A percentile compares a stretch with the other conserved stretches of the same genome.
These are phyloP conservation scores for Cyclotella distinguenda DNA, from an alignment of 108 stramenopile species.

Conservation along the genomic window DNA sequence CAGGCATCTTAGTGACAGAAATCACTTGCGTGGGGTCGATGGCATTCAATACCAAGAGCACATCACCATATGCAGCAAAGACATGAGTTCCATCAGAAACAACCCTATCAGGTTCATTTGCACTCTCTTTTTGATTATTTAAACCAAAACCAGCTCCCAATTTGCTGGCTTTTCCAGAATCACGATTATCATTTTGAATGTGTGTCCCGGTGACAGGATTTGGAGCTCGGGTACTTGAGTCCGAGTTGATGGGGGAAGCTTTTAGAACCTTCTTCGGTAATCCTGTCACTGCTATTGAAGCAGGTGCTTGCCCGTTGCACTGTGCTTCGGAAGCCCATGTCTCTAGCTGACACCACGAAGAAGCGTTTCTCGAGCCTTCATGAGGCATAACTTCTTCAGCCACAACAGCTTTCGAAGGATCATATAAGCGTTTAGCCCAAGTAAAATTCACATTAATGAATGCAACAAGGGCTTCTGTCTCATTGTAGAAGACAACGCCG, in stretches of 20 bases:
- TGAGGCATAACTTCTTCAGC: not conserved
- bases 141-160: constrained; percentile 4
- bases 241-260: no score
- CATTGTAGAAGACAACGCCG: not conserved
- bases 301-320: no score
- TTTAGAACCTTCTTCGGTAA: no score
- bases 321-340: no score
- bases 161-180: not conserved
- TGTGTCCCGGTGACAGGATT: no score
- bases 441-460: not conserved
- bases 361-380: not conserved
- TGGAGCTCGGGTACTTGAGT: no score
- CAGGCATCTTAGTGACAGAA: constrained; percentile 5
- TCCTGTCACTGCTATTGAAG: no score
- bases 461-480: not conserved
- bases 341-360: not conserved
- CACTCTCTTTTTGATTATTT: constrained; percentile 11
- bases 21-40: constrained; percentile 3
- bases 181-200: no score
- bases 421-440: not conserved
- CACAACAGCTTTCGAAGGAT: not conserved
- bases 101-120: constrained; percentile 9
- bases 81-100: constrained; percentile 20
- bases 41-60: constrained; percentile 16
- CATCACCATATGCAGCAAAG: constrained; percentile 32